These are phyloP conservation scores for Wickerhamia fluorescens DNA, from an alignment of 805 yeast genomes.

Conservation along the genomic window DNA sequence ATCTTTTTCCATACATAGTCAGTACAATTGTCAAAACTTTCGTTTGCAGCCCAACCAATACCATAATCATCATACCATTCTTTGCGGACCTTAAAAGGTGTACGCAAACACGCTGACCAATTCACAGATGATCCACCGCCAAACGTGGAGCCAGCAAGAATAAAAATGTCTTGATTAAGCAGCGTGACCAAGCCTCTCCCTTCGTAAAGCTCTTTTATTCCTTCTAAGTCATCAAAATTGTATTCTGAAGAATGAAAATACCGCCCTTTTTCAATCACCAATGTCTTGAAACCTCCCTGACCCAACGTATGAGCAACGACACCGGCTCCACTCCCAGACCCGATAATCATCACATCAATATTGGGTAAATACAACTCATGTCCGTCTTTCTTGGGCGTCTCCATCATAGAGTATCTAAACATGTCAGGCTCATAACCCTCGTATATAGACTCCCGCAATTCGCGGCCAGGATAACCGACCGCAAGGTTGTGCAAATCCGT, in stretches of 20 bases:
- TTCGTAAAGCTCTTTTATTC: constrained; percentile 33
- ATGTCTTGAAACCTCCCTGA: constrained; percentile 33
- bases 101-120: constrained; percentile 48
- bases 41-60: constrained; percentile 39
- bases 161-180: constrained; percentile 23
- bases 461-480: constrained; percentile 32
- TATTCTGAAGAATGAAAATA: constrained; percentile 32
- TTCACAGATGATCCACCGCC: constrained; percentile 56
- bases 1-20: constrained; percentile 41
- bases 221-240: constrained; percentile 30
- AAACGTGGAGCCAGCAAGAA: constrained; percentile 47
- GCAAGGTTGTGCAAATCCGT: constrained; percentile 29
- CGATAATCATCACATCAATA: constrained; percentile 42
- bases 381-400: constrained; percentile 20
- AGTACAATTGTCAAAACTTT: constrained; percentile 35
- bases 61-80: constrained; percentile 45
- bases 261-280: constrained; percentile 47
- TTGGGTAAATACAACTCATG: constrained; percentile 27
- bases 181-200: constrained; percentile 29
- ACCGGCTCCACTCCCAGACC: constrained; percentile 50
- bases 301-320: constrained; percentile 43
- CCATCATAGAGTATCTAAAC: constrained; percentile 23
- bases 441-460: constrained; percentile 20
- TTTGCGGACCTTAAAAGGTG: constrained; percentile 43
- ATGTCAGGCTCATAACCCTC: constrained; percentile 19